Percentiles rank a stretch among this genome's conserved stretches.
phyloP scores from a whole-genome alignment of 2,329 filamentous ascomycete genomes.

The Colletotrichum cereale region DNA sequence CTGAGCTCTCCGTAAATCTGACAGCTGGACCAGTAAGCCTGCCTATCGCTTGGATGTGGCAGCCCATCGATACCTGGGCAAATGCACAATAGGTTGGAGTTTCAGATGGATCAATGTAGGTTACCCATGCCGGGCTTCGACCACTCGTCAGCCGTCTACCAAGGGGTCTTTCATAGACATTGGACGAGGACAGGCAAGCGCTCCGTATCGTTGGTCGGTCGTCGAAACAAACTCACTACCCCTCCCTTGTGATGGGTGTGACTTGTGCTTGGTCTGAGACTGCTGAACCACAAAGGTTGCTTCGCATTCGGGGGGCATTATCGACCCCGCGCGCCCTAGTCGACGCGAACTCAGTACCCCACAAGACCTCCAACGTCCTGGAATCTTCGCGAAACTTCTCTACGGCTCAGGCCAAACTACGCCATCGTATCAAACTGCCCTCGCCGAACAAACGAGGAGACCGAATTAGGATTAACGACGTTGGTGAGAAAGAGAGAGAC shows the following conservation, averaged over 20 bases:
- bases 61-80: background rate
- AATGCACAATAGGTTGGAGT: background rate
- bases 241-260: constrained; percentile 11
- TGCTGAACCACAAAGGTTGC: background rate
- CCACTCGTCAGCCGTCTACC: background rate
- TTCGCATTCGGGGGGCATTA: background rate
- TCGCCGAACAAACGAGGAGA: background rate
- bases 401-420: background rate
- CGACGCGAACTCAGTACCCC: constrained; percentile 16
- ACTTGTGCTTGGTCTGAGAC: background rate
- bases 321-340: constrained; percentile 3
- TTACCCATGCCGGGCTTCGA: background rate
- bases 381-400: constrained; percentile 37
- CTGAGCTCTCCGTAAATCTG: background rate
- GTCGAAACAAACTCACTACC: constrained; percentile 32
- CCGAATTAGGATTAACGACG: background rate
- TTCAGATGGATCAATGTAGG: background rate
- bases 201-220: constrained; percentile 4
- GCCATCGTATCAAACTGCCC: no score
- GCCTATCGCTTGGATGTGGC: background rate
- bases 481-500: background rate
- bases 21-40: background rate
- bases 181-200: background rate
- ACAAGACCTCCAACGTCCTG: constrained; percentile 10
- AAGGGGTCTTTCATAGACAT: background rate